These are phyloP conservation scores for Russula vinacea DNA, from an alignment of 768 basidiomycete species.

Conservation along the genomic window DNA sequence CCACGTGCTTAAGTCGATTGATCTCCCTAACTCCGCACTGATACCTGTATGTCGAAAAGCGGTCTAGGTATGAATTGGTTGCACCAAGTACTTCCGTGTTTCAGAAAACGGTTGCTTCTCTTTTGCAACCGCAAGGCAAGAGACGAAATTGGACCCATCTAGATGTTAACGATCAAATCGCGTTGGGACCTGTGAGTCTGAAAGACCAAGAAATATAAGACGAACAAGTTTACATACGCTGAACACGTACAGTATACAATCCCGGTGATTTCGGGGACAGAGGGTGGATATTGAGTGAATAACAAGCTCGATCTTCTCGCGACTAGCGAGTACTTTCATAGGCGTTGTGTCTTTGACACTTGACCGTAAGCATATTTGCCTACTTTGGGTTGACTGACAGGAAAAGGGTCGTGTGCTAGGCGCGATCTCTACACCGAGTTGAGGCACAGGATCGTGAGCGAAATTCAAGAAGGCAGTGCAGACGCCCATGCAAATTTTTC, in stretches of 20 bases:
- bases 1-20: background rate
- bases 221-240: background rate
- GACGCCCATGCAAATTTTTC: background rate
- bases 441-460: constrained; percentile 3
- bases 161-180: too few species aligned
- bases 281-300: too few species aligned
- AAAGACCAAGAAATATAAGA: too few species aligned
- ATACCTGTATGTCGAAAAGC: background rate
- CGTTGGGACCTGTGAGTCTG: too few species aligned
- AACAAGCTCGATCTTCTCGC: background rate
- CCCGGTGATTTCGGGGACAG: too few species aligned
- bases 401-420: background rate
- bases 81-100: too few species aligned
- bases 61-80: too few species aligned
- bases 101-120: too few species aligned
- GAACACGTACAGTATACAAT: background rate
- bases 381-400: constrained; percentile 1
- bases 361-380: background rate
- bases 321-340: background rate
- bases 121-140: too few species aligned
- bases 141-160: too few species aligned
- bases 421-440: constrained; percentile 3
- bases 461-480: background rate
- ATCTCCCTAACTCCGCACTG: background rate
- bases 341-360: background rate